These are phyloP conservation scores for Panellus pusillus DNA, from an alignment of 768 basidiomycete genomes.

Conservation along the genomic window DNA sequence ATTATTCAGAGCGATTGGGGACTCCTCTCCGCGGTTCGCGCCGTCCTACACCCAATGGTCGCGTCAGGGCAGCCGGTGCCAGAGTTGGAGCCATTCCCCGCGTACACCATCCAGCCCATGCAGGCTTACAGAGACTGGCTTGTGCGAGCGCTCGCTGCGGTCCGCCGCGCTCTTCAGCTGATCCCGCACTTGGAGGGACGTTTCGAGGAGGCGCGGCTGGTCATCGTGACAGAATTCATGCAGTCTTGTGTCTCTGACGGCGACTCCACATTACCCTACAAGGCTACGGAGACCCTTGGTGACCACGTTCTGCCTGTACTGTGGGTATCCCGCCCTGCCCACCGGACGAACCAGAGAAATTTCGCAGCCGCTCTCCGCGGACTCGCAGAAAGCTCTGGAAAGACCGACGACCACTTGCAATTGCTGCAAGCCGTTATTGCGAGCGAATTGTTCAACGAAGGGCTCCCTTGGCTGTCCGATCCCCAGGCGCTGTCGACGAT, in stretches of 20 bases:
- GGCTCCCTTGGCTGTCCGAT: constrained; percentile 18
- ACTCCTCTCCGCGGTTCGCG: constrained; percentile 11
- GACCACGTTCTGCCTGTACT: constrained; percentile 5
- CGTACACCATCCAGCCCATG: constrained; percentile 2
- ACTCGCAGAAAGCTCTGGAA: background rate
- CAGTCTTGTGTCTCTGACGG: background rate
- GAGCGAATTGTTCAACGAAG: constrained; percentile 8
- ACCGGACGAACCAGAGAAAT: constrained; percentile 5
- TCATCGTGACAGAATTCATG: constrained; percentile 12
- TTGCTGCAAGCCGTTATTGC: constrained; percentile 4
- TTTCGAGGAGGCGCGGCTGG: constrained; percentile 15
- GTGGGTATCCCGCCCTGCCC: constrained; percentile 2
- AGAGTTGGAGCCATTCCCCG: constrained; percentile 5
- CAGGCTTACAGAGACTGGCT: constrained; percentile 12
- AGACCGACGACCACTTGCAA: background rate
- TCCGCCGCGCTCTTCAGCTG: constrained; percentile 1
- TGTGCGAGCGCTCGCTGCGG: background rate
- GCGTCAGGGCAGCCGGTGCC: constrained; percentile 7
- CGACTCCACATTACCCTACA: constrained; percentile 4
- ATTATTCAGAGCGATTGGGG: constrained; percentile 9
- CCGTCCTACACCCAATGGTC: constrained; percentile 2
- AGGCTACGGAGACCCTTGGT: constrained; percentile 5
- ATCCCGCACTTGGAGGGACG: constrained; percentile 10
- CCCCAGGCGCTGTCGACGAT: background rate
- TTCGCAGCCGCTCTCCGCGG: constrained; percentile 11